Base-by-base conservation (phyloP, 2,329 filamentous ascomycete species). In the Diaporthe capsici region DNA sequence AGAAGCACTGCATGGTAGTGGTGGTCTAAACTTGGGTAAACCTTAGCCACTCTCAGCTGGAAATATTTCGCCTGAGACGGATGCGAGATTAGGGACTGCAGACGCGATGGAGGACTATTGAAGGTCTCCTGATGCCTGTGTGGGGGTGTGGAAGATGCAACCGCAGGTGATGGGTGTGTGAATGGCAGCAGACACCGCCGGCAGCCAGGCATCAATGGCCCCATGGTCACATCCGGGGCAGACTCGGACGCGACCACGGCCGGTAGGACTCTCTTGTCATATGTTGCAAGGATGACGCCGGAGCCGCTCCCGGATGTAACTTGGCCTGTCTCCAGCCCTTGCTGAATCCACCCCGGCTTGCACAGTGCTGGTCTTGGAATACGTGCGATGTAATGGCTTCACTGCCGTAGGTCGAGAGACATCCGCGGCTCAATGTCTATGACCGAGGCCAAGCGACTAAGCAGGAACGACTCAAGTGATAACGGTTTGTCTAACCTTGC, bases 281-380 rank as follows among this genome's bases (percentile, higher is more conserved):
- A 10, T 20, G 22, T 39, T 51, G 20, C 63, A 68, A 22, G 63
- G 63, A 22, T 49, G 42, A 9, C 28, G 13, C 7, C 63, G 63
- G 63, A 68, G 63, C 44, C 44, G 44, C 63, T 68, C 63, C 63
- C 63, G 63, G 63, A 51, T 51, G 63, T 51, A 39, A 68, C 44
- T n/a, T 25, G 6, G 22, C 22, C 47, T 51, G 31, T 47, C 28
- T 31, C 7, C 42, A n/a, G 61, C 20, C 12, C 63, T 37, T 15
- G 5, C 22, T 20, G 44, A n/a, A n/a, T 8, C 17, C 5, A 49
- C 20, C 7, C 31, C 47, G 12, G 22, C 4, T 51, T 51, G 44
- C 6, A 25, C 31, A 9, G 63, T 68, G 44, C 25, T 68, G 63
- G 44, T 25, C 20, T 51, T 37, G 20, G 44, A 12, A 39, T 13